Evolutionary conservation across 176 grass and related monocot species (phyloP), one percentile per base, ranked within the genome.

Genomic region (Oropetium thomaeum): DNA sequence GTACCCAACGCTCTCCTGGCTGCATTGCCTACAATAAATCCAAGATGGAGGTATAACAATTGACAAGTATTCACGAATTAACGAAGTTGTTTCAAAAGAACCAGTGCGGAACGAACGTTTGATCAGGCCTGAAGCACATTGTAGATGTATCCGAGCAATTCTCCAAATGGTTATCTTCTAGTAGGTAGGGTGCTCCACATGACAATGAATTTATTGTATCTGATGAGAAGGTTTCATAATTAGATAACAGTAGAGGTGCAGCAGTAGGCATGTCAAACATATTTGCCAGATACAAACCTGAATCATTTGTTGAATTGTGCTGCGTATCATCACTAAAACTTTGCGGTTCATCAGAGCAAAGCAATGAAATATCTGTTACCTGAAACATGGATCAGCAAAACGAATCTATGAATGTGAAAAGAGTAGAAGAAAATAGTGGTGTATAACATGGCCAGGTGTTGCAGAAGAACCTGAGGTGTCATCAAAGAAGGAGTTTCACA

Each of bases 331-430:
- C 74, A 54, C 69, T 79, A 25, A 88, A 63, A 30, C 37, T 75
- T 38, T 63, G 34, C 29, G 69, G 62, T 69, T 88, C 69, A 75
- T 88, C 75, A 37, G 62, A 74, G 75, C 86, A 88, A 62, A 83
- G 62, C 75, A 88, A 70, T 69, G 80, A 79, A 38, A 35, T 25
- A 29, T 83, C 80, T 63, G 62, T 22, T 83, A 44, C n/a, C 86
- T 88, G 54, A 69, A 47, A 62, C 32, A 87, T 44, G 27, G 62
- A 68, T 55, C 53, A 83, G 27, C 5, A 38, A 82, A 69, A 52
- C 6, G 16, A 78, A 78, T 10, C 3, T 27, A 27, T 5, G 1
- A 0, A 63, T 54, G 78, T 35, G 53, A 37, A 53, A 83, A 61
- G 34, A 64, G 19, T 62, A 74, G 69, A 11, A 55, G 37, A 20